Base-by-base conservation (phyloP, 2,329 filamentous ascomycete genomes). In the Fusarium xylarioides region DNA sequence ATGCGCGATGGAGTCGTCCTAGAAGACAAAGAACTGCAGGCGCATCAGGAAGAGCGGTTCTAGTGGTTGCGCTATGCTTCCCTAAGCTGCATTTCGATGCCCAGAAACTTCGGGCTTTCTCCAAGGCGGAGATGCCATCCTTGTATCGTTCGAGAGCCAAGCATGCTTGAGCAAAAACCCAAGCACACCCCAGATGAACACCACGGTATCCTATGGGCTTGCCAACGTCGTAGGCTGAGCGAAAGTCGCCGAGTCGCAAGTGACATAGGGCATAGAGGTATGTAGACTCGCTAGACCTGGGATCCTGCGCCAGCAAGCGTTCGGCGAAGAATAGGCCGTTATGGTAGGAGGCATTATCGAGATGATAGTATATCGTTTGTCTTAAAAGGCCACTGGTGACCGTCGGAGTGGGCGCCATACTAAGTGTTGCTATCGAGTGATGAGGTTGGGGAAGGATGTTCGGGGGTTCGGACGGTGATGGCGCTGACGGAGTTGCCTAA, bases 321-420 rank as follows among this genome's bases (percentile, higher is more conserved):
- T 95, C 94, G 68, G 96, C 93, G 70, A 97, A 94, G 84, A 99
- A 99, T 46, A 97, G 91, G 63, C 96, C 96, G 80, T 97, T 98
- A 63, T 95, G 91, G 79, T 93, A 88, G 42, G 95, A 90, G 79
- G 95, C 92, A 80, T 97, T 97, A 86, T 99, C 96, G 81, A 99
- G 91, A 77, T 92, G 90, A 79, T 92, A 91, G 78, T 91, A 84
- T 63, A 92, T 85, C 65, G 88, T 83, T 81, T 91, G 89, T 78
- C 87, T 86, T 66, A 92, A 78, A 70, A 90, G 83, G 77, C 84
- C 83, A 55, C 85, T 85, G 47, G 88, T 83, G 72, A 85, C 84
- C 56, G 84, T 82, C 73, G 81, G 84, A 63, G 85, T 86, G 42
- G 88, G 88, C 66, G 87, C 86, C 88, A 90, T 90, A 62, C 64